Percentiles rank a stretch among this genome's conserved stretches.
These are phyloP conservation scores for Hexamita inflata DNA, from an alignment of 208 protist genomes.

Conservation along the genomic window DNA sequence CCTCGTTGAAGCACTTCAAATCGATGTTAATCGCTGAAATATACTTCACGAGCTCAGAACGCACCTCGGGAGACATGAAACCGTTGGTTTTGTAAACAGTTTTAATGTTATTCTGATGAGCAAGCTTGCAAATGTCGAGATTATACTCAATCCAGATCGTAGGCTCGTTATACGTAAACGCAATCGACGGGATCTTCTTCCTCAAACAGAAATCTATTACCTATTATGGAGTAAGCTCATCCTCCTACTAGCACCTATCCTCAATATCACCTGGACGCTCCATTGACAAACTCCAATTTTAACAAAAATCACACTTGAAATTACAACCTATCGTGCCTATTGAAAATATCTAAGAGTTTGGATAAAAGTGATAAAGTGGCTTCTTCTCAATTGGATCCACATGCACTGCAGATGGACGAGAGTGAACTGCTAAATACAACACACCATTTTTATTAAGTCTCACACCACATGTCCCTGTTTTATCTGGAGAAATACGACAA, in stretches of 20 bases:
- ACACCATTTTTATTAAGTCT: constrained; percentile 33
- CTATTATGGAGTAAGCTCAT: constrained; percentile 2
- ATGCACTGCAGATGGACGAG: constrained; percentile 10
- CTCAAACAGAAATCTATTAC: background rate
- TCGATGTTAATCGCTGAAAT: constrained; percentile 52
- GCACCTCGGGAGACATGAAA: constrained; percentile 38
- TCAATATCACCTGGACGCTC: background rate
- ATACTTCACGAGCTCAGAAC: constrained; percentile 29
- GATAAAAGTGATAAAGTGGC: constrained; percentile 42
- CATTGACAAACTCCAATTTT: constrained; percentile 32
- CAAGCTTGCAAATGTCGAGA: constrained; percentile 30
- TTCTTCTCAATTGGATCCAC: constrained; percentile 48
- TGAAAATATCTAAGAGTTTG: constrained; percentile 22
- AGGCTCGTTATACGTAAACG: constrained; percentile 54
- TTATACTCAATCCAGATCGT: constrained; percentile 50
- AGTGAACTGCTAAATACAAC: constrained; percentile 33
- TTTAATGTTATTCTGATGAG: constrained; percentile 38
- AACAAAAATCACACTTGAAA: constrained; percentile 40
- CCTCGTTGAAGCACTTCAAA: constrained; percentile 46
- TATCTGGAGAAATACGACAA: constrained; percentile 28
- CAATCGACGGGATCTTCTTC: constrained; percentile 30
- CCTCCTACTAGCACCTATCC: background rate
- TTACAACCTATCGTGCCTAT: constrained; percentile 45
- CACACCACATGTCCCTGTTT: constrained; percentile 36
- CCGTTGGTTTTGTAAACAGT: constrained; percentile 52